These are phyloP conservation scores for Jamesozyma gamospora DNA, from an alignment of 805 yeast species.

Conservation along the genomic window DNA sequence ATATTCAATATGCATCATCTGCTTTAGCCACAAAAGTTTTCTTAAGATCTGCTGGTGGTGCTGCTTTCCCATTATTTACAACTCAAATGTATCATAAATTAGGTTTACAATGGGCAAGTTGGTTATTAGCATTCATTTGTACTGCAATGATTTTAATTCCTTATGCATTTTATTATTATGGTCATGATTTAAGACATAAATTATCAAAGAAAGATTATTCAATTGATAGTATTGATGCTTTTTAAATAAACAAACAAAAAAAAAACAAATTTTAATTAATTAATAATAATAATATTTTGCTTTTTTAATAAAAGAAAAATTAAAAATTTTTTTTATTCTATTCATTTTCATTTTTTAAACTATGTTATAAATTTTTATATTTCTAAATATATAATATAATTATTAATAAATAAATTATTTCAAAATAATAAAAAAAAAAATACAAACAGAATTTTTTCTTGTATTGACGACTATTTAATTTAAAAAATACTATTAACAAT, in stretches of 20 bases:
- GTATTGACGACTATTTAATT: too few relatives aligned
- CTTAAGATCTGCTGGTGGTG: constrained; percentile 75
- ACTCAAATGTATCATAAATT: constrained; percentile 67
- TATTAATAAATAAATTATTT: too few relatives aligned
- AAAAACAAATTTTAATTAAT: not conserved
- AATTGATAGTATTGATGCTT: constrained; percentile 23
- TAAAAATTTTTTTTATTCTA: too few relatives aligned
- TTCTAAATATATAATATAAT: too few relatives aligned
- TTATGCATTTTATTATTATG: constrained; percentile 59
- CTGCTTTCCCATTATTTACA: constrained; percentile 75
- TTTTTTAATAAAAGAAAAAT: too few relatives aligned
- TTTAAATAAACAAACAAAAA: not conserved
- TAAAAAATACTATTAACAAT: constrained; percentile 34
- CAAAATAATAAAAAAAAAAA: too few relatives aligned
- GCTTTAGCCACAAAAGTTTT: constrained; percentile 78
- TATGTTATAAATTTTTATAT: too few relatives aligned
- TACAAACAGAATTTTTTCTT: too few relatives aligned
- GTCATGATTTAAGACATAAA: constrained; percentile 50
- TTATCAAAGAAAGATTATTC: constrained; percentile 60
- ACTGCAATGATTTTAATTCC: constrained; percentile 70
- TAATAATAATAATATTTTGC: not conserved
- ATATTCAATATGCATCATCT: constrained; percentile 69
- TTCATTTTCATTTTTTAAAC: too few relatives aligned
- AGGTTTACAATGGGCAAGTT: constrained; percentile 75
- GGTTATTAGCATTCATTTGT: constrained; percentile 67